Evolutionary conservation across 768 basidiomycete species (phyloP), one percentile per base, ranked within the genome.

Genomic region (Trametes maxima): DNA sequence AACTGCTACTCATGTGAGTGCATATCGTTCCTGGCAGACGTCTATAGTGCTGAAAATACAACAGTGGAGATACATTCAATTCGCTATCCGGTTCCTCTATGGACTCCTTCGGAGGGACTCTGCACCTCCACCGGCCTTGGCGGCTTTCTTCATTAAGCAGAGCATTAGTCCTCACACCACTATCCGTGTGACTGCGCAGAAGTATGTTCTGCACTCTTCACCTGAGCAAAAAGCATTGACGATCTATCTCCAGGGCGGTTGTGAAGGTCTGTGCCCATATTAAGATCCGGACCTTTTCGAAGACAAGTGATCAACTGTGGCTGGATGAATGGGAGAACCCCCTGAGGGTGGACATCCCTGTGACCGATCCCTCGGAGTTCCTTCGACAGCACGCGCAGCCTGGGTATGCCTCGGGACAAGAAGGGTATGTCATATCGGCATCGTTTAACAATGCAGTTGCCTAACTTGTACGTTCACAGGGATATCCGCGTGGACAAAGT

Each of bases 61-160:
- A n/a, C 65, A 93, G 91, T 93, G 91, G 91, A 80, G 90, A 75
- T 93, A 93, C 72, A 79, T 86, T 0, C 87, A 92, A 78, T 86
- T 85, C 66, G 87, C 90, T 8, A 72, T 79, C 33, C 82, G 80
- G 36, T 87, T 90, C 68, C 70, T 92, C 46, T 77, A 75, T 33
- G 78, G 81, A 40, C 77, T 92, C 33, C 76, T 92, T 55, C 82
- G 87, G 67, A 79, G 90, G 69, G 89, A 94, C 67, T 71, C 74
- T 28, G 74, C 80, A 11, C 78, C 83, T 17, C 71, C 82, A 2
- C 76, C 86, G 14, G 80, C 80, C 3, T 72, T 87, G 5, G 83
- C 84, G 1, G 79, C 73, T 62, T 87, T 92, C 70, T 84, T 93
- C 71, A 76, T 89, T 66, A 78, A 79, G 56, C 84, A 89, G 65